Evolutionary conservation across 2,329 filamentous ascomycete species (phyloP).

Genomic region (Zymoseptoria tritici): DNA sequence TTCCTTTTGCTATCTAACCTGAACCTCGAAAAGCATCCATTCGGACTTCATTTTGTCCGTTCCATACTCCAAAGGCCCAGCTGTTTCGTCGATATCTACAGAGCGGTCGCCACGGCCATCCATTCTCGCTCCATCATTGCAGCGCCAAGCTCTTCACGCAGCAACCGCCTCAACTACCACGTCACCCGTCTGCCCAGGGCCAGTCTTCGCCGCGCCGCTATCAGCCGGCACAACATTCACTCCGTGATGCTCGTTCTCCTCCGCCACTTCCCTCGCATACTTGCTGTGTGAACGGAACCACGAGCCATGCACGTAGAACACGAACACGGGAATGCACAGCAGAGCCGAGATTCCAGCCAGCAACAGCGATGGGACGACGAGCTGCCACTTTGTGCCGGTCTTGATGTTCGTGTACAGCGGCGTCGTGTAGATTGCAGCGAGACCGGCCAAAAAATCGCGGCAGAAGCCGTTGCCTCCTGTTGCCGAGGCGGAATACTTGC

Average conservation of each 20-base stretch:
- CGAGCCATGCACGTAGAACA: slow-evolving; percentile 43
- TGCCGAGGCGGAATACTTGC: slow-evolving; percentile 62
- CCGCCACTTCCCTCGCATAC: slow-evolving; percentile 40
- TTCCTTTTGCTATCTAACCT: too few species aligned
- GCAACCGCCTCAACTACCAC: background rate
- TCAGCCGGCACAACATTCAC: background rate
- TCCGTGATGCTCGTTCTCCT: slow-evolving; percentile 23
- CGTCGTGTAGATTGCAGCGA: slow-evolving; percentile 60
- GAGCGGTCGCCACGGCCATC: too few species aligned
- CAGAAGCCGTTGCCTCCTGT: slow-evolving; percentile 70
- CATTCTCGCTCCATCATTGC: too few species aligned
- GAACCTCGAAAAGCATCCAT: too few species aligned
- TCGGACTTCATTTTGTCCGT: too few species aligned
- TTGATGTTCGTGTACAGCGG: slow-evolving; percentile 38
- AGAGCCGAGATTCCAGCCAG: slow-evolving; percentile 45
- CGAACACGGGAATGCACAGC: slow-evolving; percentile 47
- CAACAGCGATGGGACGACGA: slow-evolving; percentile 47
- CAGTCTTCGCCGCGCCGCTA: background rate
- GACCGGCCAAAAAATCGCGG: slow-evolving; percentile 64
- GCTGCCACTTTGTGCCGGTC: slow-evolving; percentile 18
- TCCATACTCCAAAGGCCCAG: too few species aligned
- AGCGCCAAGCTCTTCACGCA: background rate
- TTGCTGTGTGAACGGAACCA: slow-evolving; percentile 40
- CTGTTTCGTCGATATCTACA: too few species aligned
- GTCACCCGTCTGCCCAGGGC: background rate